These are phyloP conservation scores for Verticillium klebahnii DNA, from an alignment of 2,329 filamentous ascomycete genomes.

Conservation along the genomic window DNA sequence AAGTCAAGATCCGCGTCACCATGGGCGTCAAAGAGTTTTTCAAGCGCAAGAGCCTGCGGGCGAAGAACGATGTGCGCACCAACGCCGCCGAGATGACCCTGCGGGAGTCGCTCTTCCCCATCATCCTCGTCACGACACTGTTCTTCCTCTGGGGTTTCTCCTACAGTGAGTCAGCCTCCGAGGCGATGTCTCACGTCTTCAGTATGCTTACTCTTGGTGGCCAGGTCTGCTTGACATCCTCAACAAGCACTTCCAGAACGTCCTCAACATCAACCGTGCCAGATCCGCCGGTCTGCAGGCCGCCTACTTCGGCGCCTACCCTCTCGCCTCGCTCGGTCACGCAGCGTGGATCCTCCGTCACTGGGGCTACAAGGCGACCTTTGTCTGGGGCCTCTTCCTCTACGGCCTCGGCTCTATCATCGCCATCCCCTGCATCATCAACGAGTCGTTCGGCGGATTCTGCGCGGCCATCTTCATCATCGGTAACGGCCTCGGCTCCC, in stretches of 20 bases:
- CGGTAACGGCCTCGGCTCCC: conserved; percentile 65
- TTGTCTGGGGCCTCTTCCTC: conserved; percentile 57
- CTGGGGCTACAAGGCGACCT: conserved; percentile 62
- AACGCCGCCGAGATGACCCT: conserved; percentile 54
- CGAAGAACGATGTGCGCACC: conserved; percentile 34
- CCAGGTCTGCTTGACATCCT: conserved; percentile 52
- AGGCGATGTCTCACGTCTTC: not conserved
- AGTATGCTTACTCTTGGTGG: not conserved
- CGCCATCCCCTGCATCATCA: conserved; percentile 51
- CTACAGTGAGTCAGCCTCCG: conserved; percentile 24
- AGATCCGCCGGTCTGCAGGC: conserved; percentile 42
- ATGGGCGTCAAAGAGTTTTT: conserved; percentile 43
- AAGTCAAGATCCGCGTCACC: too few relatives aligned
- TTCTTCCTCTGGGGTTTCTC: conserved; percentile 45
- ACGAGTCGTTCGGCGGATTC: conserved; percentile 67
- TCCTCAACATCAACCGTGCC: conserved; percentile 35
- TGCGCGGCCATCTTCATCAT: conserved; percentile 69
- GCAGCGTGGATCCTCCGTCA: conserved; percentile 60
- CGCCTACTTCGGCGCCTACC: conserved; percentile 58
- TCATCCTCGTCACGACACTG: conserved; percentile 53
- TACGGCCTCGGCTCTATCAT: conserved; percentile 57
- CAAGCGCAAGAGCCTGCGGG: conserved; percentile 38
- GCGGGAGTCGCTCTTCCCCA: conserved; percentile 61
- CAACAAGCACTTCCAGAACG: conserved; percentile 42
- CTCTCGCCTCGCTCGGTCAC: conserved; percentile 62